Conservation (phyloP, 2,329 filamentous ascomycete species). For the Diaporthe nobilis region DNA sequence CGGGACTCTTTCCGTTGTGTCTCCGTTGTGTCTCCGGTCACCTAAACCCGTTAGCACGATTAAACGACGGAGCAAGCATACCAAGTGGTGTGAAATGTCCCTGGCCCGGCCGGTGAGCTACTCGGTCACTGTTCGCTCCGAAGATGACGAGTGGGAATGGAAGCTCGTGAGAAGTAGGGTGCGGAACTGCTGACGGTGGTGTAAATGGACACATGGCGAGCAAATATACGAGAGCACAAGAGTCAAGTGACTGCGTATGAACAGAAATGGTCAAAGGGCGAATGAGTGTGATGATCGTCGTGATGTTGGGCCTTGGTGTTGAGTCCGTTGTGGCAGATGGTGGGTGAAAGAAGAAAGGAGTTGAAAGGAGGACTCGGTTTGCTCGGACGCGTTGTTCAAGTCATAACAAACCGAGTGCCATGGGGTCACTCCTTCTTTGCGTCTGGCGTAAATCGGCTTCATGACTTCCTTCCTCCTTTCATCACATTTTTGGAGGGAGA, state of each 20-base stretch:
- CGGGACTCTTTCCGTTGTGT: background rate
- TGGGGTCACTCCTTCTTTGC: background rate
- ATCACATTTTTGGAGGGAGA: background rate
- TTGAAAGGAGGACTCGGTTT: background rate
- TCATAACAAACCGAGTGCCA: constrained; percentile 14
- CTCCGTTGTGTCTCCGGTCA: constrained; percentile 8
- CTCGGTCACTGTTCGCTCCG: background rate
- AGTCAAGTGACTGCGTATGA: background rate
- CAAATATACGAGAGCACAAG: background rate
- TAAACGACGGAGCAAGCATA: background rate
- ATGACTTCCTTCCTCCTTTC: background rate
- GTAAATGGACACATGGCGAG: background rate
- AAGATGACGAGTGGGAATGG: constrained; percentile 9
- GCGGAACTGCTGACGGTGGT: background rate
- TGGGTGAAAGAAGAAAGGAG: background rate
- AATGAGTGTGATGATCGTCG: background rate
- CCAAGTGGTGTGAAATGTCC: background rate
- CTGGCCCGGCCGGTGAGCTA: background rate
- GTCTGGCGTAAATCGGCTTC: background rate
- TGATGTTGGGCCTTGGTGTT: constrained; percentile 15
- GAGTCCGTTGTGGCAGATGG: background rate
- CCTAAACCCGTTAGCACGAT: constrained; percentile 1
- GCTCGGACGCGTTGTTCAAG: constrained; percentile 8
- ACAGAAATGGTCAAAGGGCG: background rate
- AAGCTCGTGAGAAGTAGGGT: background rate